A percentile compares a stretch with the other conserved stretches of the same genome.
Conservation (phyloP, 495 filamentous ascomycete species). For the Penicillium manginii region DNA sequence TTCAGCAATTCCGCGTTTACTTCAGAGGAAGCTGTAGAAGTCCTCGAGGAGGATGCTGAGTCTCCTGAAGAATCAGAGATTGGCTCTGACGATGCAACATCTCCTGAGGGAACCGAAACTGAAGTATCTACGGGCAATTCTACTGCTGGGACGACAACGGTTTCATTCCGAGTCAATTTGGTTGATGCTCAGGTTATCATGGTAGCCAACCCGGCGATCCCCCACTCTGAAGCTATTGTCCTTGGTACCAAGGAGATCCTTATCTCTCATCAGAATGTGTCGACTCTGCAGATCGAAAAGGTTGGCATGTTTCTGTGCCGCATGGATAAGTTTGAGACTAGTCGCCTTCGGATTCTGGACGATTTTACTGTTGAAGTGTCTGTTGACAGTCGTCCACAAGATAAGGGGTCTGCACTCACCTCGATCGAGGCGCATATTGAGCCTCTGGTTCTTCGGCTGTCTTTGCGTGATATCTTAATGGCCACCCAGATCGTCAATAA, state of each 20-base stretch:
- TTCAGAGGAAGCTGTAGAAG: slow-evolving; percentile 51
- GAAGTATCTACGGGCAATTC: slow-evolving; percentile 31
- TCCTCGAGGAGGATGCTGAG: slow-evolving; percentile 59
- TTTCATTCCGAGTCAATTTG: slow-evolving; percentile 91
- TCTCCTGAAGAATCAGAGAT: slow-evolving; percentile 63
- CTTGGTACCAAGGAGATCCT: slow-evolving; percentile 92
- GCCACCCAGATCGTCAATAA: slow-evolving; percentile 92
- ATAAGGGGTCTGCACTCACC: slow-evolving; percentile 67
- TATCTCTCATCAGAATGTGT: slow-evolving; percentile 89
- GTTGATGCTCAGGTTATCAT: slow-evolving; percentile 95
- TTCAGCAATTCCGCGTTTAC: slow-evolving; percentile 74
- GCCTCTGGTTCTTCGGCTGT: slow-evolving; percentile 89
- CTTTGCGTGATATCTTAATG: slow-evolving; percentile 90
- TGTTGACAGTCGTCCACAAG: slow-evolving; percentile 74
- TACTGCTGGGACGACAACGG: slow-evolving; percentile 60
- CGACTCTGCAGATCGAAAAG: slow-evolving; percentile 87
- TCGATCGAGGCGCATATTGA: slow-evolving; percentile 87
- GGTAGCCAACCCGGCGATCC: slow-evolving; percentile 88
- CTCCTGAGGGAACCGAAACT: slow-evolving; percentile 33
- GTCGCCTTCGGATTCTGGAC: slow-evolving; percentile 85
- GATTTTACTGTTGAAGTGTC: slow-evolving; percentile 92
- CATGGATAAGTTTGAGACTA: slow-evolving; percentile 94
- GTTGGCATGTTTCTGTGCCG: slow-evolving; percentile 98
- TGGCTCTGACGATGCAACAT: slow-evolving; percentile 51
- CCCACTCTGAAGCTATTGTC: slow-evolving; percentile 93